A percentile compares a stretch with the other conserved stretches of the same genome.
Evolutionary conservation across 139 green algal genomes (phyloP).

Genomic region (Desmodesmus armatus): DNA sequence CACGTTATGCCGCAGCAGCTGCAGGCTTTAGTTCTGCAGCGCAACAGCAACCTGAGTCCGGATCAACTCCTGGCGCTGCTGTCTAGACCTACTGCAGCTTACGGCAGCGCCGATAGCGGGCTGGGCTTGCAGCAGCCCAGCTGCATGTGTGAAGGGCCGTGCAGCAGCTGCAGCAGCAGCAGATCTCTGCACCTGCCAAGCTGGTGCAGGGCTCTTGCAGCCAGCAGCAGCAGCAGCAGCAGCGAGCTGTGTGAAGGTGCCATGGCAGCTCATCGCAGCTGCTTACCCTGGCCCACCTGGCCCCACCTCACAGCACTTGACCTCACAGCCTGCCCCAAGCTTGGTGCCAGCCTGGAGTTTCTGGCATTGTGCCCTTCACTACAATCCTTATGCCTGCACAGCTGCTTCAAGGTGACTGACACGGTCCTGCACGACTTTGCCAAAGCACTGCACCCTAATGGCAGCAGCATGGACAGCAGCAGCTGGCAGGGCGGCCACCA

Average conservation of each 20-base stretch:
- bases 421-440: not conserved
- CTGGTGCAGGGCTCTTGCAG: too few species aligned
- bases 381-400: not conserved
- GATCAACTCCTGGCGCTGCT: not conserved
- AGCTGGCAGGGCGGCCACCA: not conserved
- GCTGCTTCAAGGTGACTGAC: constrained; percentile 25
- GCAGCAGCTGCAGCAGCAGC: not conserved
- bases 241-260: too few species aligned
- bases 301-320: not conserved
- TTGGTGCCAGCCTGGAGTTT: not conserved
- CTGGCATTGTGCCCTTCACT: not conserved
- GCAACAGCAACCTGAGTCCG: not conserved
- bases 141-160: not conserved
- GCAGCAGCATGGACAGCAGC: not conserved
- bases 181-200: too few species aligned
- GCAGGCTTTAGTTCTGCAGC: not conserved
- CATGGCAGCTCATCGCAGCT: too few species aligned
- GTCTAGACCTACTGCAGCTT: not conserved
- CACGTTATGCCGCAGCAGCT: not conserved
- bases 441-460: not conserved
- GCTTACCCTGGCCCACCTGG: constrained; percentile 3
- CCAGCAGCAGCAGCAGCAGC: not conserved
- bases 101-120: not conserved
- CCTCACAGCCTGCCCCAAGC: not conserved
- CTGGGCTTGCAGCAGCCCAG: not conserved